A percentile compares a stretch with the other conserved stretches of the same genome.
Conservation (phyloP, 164 flowering plant genomes). For the Tetracentron sinense region DNA sequence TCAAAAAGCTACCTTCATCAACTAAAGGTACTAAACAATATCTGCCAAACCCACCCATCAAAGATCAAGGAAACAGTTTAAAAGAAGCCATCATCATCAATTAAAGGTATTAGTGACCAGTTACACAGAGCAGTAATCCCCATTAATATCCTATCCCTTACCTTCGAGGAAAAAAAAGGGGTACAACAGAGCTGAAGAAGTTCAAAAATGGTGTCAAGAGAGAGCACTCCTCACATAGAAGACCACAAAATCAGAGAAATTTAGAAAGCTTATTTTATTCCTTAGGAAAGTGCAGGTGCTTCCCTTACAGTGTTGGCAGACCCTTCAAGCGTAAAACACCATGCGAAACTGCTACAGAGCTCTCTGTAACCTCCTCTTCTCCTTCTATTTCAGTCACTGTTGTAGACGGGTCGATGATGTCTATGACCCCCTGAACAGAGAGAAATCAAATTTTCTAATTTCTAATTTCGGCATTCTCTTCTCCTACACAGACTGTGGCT, state of each 20-base stretch:
- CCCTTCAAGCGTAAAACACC: slow-evolving; percentile 16
- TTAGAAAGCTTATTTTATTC: slow-evolving; percentile 11
- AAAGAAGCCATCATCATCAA: too few species aligned
- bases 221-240: background rate
- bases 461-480: slow-evolving; percentile 5
- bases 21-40: too few species aligned
- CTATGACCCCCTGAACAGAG: too few species aligned
- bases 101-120: too few species aligned
- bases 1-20: background rate
- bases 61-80: background rate
- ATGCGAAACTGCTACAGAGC: background rate
- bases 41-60: too few species aligned
- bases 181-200: background rate
- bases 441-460: too few species aligned
- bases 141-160: slow-evolving; percentile 1
- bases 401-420: slow-evolving; percentile 20
- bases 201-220: slow-evolving; percentile 3
- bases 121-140: background rate
- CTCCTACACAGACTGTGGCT: slow-evolving; percentile 15
- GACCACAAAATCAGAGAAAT: background rate
- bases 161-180: background rate
- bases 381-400: slow-evolving; percentile 20
- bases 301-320: slow-evolving; percentile 17
- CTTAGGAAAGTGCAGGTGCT: slow-evolving; percentile 22
- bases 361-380: slow-evolving; percentile 11